Evolutionary conservation across 306 rosid species (phyloP).

Genomic region (Betula pendula): DNA sequence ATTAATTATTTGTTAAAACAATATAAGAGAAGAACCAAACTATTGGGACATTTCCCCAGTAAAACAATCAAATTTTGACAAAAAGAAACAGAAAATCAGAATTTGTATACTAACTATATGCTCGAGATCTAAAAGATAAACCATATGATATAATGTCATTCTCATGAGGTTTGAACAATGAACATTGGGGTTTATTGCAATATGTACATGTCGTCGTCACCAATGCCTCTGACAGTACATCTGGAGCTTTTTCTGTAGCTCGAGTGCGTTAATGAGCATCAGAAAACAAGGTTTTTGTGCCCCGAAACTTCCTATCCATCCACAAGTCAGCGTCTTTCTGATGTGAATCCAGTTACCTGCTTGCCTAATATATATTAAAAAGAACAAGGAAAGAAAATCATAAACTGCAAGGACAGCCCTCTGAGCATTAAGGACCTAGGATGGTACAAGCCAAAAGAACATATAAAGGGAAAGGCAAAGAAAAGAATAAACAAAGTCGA

Average conservation of each 20-base stretch:
- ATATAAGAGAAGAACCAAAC: too few species aligned
- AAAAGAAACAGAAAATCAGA: not conserved
- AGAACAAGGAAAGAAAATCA: not conserved
- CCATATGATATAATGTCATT: conserved; percentile 6
- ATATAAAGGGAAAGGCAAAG: not conserved
- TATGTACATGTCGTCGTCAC: conserved; percentile 15
- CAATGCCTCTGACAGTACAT: not conserved
- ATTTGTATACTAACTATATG: not conserved
- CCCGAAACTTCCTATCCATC: conserved; percentile 19
- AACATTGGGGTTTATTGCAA: conserved; percentile 11
- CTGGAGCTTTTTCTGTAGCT: not conserved
- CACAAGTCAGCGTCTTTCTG: conserved; percentile 19
- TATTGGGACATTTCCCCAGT: not conserved
- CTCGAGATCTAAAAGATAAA: not conserved
- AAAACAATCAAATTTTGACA: not conserved
- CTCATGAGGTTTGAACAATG: not conserved
- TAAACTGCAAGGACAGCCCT: not conserved
- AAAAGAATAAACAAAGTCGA: not conserved
- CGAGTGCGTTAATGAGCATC: conserved; percentile 4
- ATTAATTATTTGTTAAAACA: too few species aligned
- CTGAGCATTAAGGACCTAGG: not conserved
- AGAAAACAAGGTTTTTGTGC: not conserved
- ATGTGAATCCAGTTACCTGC: conserved; percentile 37
- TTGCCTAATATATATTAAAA: conserved; percentile 34
- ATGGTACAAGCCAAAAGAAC: not conserved